Evolutionary conservation across 2,329 filamentous ascomycete species (phyloP).

Genomic region (Aspergillus pseudoglaucus): DNA sequence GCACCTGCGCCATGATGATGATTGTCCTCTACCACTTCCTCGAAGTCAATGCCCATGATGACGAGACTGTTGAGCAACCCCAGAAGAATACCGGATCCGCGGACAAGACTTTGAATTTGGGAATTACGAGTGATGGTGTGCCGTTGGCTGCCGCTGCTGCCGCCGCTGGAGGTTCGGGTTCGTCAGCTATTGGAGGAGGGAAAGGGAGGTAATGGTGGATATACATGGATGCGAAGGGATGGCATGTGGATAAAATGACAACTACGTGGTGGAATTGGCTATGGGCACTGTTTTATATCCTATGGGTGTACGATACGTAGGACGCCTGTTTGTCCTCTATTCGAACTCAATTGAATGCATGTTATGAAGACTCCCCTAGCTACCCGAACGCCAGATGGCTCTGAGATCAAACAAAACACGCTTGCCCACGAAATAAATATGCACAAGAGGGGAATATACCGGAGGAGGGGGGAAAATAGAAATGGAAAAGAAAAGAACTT

Average conservation of each 20-base stretch:
- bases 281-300: no score
- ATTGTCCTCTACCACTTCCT: slow-evolving; percentile 96
- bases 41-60: slow-evolving; percentile 76
- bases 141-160: slow-evolving; percentile 3
- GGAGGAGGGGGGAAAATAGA: no score
- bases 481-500: not conserved
- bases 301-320: no score
- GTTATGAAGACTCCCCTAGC: no score
- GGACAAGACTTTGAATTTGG: not conserved
- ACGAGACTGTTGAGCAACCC: slow-evolving; percentile 15
- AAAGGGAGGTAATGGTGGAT: slow-evolving; percentile 8
- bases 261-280: not conserved
- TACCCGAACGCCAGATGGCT: no score
- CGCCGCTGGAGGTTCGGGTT: slow-evolving; percentile 11
- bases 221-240: not conserved
- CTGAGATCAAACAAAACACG: no score
- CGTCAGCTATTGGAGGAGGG: slow-evolving; percentile 8
- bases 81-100: slow-evolving; percentile 7
- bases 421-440: no score
- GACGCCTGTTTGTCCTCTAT: no score
- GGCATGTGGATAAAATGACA: not conserved
- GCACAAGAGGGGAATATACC: not conserved
- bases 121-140: not conserved
- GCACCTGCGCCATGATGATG: slow-evolving; percentile 79
- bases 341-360: no score